phyloP scores from a whole-genome alignment of 768 basidiomycete genomes.

The Trametes maxima region DNA sequence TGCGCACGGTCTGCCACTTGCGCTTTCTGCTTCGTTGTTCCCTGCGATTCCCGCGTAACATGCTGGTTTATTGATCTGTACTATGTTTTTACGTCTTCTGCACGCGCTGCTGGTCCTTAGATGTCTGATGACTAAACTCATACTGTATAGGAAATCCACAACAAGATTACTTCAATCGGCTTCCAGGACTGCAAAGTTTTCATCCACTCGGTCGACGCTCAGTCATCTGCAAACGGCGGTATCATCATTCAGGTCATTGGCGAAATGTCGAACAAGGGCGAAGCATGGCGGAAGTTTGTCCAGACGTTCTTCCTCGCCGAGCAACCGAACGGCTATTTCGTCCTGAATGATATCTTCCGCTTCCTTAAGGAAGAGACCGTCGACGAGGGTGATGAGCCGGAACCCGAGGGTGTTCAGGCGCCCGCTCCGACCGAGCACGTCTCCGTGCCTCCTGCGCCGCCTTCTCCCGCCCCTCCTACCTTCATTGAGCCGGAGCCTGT shows the following conservation, averaged over 20 bases:
- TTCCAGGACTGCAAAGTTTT: slow-evolving; percentile 98
- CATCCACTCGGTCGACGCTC: slow-evolving; percentile 98
- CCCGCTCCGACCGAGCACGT: slow-evolving; percentile 28
- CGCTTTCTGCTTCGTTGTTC: background rate
- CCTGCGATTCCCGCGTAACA: background rate
- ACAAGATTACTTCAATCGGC: slow-evolving; percentile 90
- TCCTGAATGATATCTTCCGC: slow-evolving; percentile 99
- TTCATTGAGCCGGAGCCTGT: slow-evolving; percentile 34
- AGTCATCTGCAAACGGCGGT: slow-evolving; percentile 91
- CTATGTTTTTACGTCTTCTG: background rate
- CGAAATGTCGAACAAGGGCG: slow-evolving; percentile 93
- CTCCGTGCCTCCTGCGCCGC: slow-evolving; percentile 39
- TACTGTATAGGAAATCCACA: slow-evolving; percentile 83
- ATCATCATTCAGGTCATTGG: slow-evolving; percentile 99
- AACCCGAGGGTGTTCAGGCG: slow-evolving; percentile 44
- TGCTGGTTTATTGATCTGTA: background rate
- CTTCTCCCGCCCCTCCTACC: slow-evolving; percentile 38
- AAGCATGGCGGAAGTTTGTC: slow-evolving; percentile 96
- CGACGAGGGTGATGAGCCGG: slow-evolving; percentile 72
- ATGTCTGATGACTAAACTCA: background rate
- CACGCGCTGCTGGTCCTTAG: background rate
- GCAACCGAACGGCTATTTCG: slow-evolving; percentile 98
- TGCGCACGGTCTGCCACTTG: background rate
- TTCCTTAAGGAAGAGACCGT: slow-evolving; percentile 96
- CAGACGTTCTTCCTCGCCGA: slow-evolving; percentile 99